Percentiles rank a stretch among this genome's conserved stretches.
These are phyloP conservation scores for Biscogniauxia mediterranea DNA, from an alignment of 2,329 filamentous ascomycete genomes.

Conservation along the genomic window DNA sequence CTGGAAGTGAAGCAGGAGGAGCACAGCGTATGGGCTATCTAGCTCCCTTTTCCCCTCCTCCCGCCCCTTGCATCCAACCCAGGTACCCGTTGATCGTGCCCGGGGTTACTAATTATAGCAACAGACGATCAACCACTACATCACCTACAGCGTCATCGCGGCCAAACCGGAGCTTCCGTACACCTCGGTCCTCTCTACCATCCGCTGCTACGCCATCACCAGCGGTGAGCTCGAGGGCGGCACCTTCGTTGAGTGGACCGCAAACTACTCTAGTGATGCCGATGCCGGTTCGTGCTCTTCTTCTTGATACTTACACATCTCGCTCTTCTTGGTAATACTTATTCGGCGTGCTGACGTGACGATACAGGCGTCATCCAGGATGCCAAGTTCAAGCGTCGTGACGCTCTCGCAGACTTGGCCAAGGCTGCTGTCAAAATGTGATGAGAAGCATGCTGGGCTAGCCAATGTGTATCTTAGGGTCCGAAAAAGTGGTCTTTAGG, in stretches of 20 bases:
- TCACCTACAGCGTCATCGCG: conserved; percentile 71
- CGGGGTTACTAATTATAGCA: too few relatives aligned
- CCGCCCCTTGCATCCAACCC: not conserved
- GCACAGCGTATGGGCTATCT: conserved; percentile 62
- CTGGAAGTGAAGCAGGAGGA: conserved; percentile 75
- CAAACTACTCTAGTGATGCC: conserved; percentile 68
- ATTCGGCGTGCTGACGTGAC: conserved; percentile 12
- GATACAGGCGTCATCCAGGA: conserved; percentile 66
- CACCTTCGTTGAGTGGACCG: conserved; percentile 68
- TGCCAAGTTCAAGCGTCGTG: conserved; percentile 73
- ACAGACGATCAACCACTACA: conserved; percentile 69
- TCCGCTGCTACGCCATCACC: conserved; percentile 65
- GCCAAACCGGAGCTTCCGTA: conserved; percentile 64
- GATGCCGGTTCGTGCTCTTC: conserved; percentile 56
- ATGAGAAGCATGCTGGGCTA: not conserved
- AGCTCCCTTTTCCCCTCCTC: not conserved
- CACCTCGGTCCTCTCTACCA: conserved; percentile 64
- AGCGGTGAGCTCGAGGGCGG: conserved; percentile 61
- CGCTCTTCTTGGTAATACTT: not conserved
- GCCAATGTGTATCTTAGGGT: not conserved
- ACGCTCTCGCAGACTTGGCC: conserved; percentile 66
- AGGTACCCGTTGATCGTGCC: conserved; percentile 3
- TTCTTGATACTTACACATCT: not conserved
- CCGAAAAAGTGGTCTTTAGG: not conserved
- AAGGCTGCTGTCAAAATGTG: conserved; percentile 42